Base-by-base conservation (phyloP, 768 basidiomycete genomes). In the Hemileccinum impolitum region DNA sequence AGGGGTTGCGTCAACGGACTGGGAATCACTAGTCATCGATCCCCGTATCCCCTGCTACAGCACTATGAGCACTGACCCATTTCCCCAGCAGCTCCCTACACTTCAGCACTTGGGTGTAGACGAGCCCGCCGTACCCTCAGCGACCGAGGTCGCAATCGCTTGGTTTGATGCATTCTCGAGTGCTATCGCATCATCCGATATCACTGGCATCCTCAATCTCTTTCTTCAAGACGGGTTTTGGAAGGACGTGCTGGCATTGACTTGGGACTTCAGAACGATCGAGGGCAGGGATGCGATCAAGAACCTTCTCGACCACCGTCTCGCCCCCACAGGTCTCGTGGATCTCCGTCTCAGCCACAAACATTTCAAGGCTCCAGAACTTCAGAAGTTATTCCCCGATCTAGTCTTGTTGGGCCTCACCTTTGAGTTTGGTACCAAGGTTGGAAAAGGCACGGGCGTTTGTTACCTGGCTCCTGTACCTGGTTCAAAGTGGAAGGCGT, bases 231-330 rank as follows among this genome's bases (percentile, higher is more conserved):
- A 68, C 7, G 64, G 59, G 1, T 66, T 75, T 52, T 83, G 81
- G 81, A 68, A 80, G 21, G 82, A 84, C 53, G 62, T 72, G 14
- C 63, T 80, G 11, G 69, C 76, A 0, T 53, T 83, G 6, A 83
- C 82, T 1, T 80, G 76, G 74, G 74, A 79, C 57, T 76, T 84
- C 51, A 72, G 78, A 31, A 76, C 77, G 1, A 73, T 81, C 58
- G 64, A 68, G 30, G 75, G 73, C 8, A 62, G 54, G 10, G 57
- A 63, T 14, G 61, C 66, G 13, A 73, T 81, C 57, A 60, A 47
- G 31, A 51, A 62, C 14, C 73, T 76, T 52, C 68, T 78, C 32
- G 49, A 53, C 1, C 72, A 73, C 55, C 73, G 72, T 31, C 65
- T 78, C 38, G 55, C 11, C 37, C 50, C 57, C 14, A 64, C 60